These are phyloP conservation scores for Auricularia sp. DNA, from an alignment of 768 basidiomycete genomes.

Conservation along the genomic window DNA sequence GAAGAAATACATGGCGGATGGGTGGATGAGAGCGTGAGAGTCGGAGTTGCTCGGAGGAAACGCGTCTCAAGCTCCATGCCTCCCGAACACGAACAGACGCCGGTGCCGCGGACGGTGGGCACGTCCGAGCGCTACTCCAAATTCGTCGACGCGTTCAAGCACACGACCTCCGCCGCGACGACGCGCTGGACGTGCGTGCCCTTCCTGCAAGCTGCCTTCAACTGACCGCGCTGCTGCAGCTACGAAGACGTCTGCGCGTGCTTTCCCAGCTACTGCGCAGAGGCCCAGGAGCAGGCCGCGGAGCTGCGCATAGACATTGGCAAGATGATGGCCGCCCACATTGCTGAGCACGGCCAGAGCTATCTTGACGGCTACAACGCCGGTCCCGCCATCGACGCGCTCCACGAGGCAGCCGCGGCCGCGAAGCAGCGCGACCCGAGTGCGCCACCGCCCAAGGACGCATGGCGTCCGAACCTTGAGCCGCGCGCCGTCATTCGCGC, in stretches of 20 bases:
- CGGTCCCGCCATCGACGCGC: constrained; percentile 56
- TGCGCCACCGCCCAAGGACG: constrained; percentile 24
- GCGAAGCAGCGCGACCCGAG: constrained; percentile 44
- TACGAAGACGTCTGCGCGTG: neutral
- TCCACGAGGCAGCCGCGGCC: constrained; percentile 61
- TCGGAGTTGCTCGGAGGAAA: neutral
- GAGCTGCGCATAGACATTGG: neutral
- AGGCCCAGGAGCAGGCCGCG: neutral
- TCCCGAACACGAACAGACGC: neutral
- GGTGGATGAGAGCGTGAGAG: no score
- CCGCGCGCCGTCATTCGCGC: constrained; percentile 56
- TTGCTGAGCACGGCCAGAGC: constrained; percentile 45
- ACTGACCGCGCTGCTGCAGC: neutral
- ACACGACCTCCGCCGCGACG: constrained; percentile 29
- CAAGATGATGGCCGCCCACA: neutral
- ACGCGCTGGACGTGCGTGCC: neutral
- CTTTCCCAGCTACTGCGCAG: neutral
- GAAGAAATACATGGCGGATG: constrained; percentile 6
- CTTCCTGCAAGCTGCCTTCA: neutral
- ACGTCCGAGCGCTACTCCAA: constrained; percentile 29
- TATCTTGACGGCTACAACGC: constrained; percentile 61
- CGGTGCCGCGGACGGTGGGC: neutral
- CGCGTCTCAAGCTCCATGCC: neutral
- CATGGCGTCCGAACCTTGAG: constrained; percentile 56
- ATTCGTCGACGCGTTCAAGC: constrained; percentile 61